A percentile compares a stretch with the other conserved stretches of the same genome.
Evolutionary conservation across 768 basidiomycete genomes (phyloP).

Genomic region (Guyanaporus albipodus): DNA sequence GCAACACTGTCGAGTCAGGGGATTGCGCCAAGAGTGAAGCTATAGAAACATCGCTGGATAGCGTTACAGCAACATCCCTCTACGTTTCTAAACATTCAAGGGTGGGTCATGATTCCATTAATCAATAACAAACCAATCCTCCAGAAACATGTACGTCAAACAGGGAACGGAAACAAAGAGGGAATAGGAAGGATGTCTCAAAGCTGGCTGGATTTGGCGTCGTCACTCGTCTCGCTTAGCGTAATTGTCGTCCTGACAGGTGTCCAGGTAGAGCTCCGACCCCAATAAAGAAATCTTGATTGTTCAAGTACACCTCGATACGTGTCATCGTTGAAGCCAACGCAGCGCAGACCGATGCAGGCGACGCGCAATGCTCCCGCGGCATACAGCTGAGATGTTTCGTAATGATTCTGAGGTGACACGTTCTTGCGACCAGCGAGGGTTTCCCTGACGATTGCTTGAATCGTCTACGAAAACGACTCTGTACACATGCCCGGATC

Average conservation of each 20-base stretch:
- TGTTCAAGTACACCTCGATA: conserved; percentile 67
- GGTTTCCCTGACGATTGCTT: conserved; percentile 69
- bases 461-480: conserved; percentile 47
- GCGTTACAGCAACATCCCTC: neutral
- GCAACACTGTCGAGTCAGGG: conserved; percentile 18
- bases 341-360: conserved; percentile 71
- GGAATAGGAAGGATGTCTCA: conserved; percentile 1
- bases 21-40: conserved; percentile 24
- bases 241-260: conserved; percentile 5
- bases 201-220: neutral
- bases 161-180: neutral
- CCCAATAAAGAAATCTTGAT: conserved; percentile 35
- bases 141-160: neutral
- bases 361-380: conserved; percentile 70
- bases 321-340: conserved; percentile 67
- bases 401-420: conserved; percentile 75
- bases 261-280: conserved; percentile 17
- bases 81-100: neutral
- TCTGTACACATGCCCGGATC: conserved; percentile 4
- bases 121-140: conserved; percentile 2
- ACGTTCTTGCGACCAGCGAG: conserved; percentile 66
- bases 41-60: conserved; percentile 12
- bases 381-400: conserved; percentile 66
- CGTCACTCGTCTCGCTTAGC: conserved; percentile 15
- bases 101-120: neutral